These are phyloP conservation scores for Tolypocladium guangdongense DNA, from an alignment of 2,329 filamentous ascomycete species.

Conservation along the genomic window DNA sequence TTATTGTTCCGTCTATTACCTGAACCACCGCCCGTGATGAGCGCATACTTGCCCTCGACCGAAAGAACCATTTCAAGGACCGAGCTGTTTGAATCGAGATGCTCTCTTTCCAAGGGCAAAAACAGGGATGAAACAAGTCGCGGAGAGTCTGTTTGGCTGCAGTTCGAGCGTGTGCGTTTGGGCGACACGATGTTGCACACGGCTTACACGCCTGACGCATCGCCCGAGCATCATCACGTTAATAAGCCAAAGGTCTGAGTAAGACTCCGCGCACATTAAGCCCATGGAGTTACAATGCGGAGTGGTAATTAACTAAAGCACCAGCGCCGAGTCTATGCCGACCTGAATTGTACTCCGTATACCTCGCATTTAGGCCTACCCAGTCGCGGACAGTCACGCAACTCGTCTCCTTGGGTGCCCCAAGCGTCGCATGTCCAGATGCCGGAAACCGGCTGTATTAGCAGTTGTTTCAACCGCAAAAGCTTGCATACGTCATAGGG, in stretches of 20 bases:
- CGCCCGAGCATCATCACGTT: not conserved
- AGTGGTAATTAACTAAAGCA: not conserved
- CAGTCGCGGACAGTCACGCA: not conserved
- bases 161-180: not conserved
- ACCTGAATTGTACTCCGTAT: not conserved
- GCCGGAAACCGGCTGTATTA: not conserved
- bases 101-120: not conserved
- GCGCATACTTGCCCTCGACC: constrained; percentile 17
- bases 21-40: constrained; percentile 20
- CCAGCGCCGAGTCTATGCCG: not conserved
- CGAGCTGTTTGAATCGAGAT: not conserved
- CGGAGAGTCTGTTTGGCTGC: not conserved
- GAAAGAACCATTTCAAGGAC: constrained; percentile 7
- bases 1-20: constrained; percentile 4
- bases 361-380: not conserved
- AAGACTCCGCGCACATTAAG: not conserved
- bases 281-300: not conserved
- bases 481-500: not conserved
- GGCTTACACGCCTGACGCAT: not conserved
- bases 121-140: not conserved
- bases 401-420: not conserved
- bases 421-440: not conserved
- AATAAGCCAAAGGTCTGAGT: not conserved
- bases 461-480: not conserved
- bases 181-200: not conserved